Percentiles rank a stretch among this genome's conserved stretches.
Evolutionary conservation across 2,329 filamentous ascomycete species (phyloP).

Genomic region (Cladophialophora immunda): DNA sequence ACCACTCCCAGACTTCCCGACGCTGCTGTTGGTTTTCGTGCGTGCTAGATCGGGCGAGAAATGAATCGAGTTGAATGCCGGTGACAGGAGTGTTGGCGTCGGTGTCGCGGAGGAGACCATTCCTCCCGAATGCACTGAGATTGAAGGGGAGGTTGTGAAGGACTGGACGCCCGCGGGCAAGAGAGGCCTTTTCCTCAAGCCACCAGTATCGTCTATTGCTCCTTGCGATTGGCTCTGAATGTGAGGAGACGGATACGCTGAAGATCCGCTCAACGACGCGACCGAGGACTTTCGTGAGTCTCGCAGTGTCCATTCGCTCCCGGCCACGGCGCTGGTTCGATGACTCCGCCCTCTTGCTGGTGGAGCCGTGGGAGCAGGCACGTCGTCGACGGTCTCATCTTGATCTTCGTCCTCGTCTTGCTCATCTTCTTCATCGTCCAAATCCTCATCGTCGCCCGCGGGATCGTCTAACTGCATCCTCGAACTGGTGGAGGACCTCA

Average conservation of each 20-base stretch:
- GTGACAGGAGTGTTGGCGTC: conserved; percentile 37
- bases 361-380: conserved; percentile 10
- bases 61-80: conserved; percentile 41
- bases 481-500: not conserved
- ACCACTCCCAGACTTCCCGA: conserved; percentile 18
- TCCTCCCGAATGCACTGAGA: conserved; percentile 37
- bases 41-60: conserved; percentile 35
- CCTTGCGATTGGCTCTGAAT: conserved; percentile 25
- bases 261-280: conserved; percentile 33
- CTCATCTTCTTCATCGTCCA: conserved; percentile 20
- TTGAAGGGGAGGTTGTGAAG: conserved; percentile 48
- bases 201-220: conserved; percentile 27
- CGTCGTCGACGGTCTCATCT: conserved; percentile 24
- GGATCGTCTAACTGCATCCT: conserved; percentile 16
- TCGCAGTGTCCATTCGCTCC: conserved; percentile 32
- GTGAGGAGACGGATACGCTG: conserved; percentile 32
- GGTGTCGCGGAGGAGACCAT: conserved; percentile 42
- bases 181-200: conserved; percentile 31
- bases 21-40: conserved; percentile 32
- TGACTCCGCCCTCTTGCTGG: conserved; percentile 18
- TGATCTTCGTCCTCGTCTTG: conserved; percentile 23
- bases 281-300: conserved; percentile 32
- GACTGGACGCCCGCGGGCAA: conserved; percentile 44
- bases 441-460: conserved; percentile 27
- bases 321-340: conserved; percentile 6